Conservation (phyloP, 306 rosid genomes). For the Pyrus communis region DNA sequence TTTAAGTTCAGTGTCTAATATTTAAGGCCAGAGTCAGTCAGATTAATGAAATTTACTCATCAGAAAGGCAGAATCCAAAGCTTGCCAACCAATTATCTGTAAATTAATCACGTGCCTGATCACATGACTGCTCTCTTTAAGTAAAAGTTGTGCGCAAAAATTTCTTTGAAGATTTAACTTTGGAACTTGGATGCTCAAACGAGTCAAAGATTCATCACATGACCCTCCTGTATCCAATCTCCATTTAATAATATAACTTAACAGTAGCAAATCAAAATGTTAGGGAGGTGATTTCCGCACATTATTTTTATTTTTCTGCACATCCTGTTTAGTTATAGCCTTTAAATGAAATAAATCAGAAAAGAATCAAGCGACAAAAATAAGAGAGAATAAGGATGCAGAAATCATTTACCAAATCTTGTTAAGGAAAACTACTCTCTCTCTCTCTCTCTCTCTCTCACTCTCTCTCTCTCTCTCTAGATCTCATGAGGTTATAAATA, state of each 20-base stretch:
- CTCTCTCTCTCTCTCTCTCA: background rate
- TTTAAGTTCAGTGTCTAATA: constrained; percentile 14
- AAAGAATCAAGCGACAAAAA: no score
- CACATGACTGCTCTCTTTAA: constrained; percentile 38
- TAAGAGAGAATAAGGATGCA: no score
- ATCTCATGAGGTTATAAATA: constrained; percentile 15
- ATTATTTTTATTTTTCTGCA: no score
- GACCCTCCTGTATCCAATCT: constrained; percentile 39
- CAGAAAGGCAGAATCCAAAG: constrained; percentile 62
- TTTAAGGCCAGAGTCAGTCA: constrained; percentile 14
- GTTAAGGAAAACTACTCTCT: background rate
- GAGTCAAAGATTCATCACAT: constrained; percentile 77
- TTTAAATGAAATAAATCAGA: no score
- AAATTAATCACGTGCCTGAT: constrained; percentile 53
- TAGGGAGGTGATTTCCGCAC: background rate
- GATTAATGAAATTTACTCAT: constrained; percentile 34
- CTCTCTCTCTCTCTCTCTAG: background rate
- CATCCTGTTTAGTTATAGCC: no score
- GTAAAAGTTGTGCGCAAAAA: constrained; percentile 13
- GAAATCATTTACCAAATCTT: no score
- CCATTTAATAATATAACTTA: constrained; percentile 21
- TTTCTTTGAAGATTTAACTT: constrained; percentile 42
- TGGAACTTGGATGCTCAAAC: constrained; percentile 55
- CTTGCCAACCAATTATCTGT: constrained; percentile 33
- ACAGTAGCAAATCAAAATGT: constrained; percentile 5